A percentile compares a stretch with the other conserved stretches of the same genome.
Evolutionary conservation across 345 rosid genomes (phyloP).

Genomic region (Stellera chamaejasme): DNA sequence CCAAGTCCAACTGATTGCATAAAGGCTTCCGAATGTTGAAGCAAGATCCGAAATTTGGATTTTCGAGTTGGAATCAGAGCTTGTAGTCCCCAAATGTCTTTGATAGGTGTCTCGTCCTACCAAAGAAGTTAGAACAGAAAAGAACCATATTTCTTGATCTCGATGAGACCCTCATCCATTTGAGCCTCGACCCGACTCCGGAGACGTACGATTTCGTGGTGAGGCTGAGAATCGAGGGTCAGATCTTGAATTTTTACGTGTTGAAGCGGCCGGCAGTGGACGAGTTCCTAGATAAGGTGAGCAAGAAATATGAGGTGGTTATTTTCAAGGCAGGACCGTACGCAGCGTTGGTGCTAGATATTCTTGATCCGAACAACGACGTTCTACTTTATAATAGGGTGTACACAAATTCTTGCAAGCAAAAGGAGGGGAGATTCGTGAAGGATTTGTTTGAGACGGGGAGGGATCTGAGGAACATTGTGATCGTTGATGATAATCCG

Average conservation of each 20-base stretch:
- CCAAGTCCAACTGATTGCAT: slow-evolving; percentile 13
- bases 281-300: slow-evolving; percentile 41
- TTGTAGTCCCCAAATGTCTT: slow-evolving; percentile 19
- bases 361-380: slow-evolving; percentile 42
- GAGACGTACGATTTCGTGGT: slow-evolving; percentile 52
- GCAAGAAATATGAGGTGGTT: slow-evolving; percentile 51
- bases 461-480: slow-evolving; percentile 52
- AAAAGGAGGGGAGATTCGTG: slow-evolving; percentile 55
- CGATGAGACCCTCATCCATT: slow-evolving; percentile 79
- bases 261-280: slow-evolving; percentile 83
- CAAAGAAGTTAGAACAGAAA: slow-evolving; percentile 19
- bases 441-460: slow-evolving; percentile 67
- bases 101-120: slow-evolving; percentile 17
- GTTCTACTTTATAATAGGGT: slow-evolving; percentile 47
- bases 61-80: slow-evolving; percentile 3
- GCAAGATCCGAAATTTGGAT: not conserved
- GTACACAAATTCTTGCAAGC: slow-evolving; percentile 62
- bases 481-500: slow-evolving; percentile 83
- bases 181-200: slow-evolving; percentile 59
- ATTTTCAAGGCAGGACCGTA: slow-evolving; percentile 90
- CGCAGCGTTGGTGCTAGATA: slow-evolving; percentile 69
- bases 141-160: slow-evolving; percentile 77
- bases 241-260: slow-evolving; percentile 53
- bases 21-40: slow-evolving; percentile 55
- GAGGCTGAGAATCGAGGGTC: slow-evolving; percentile 56